Evolutionary conservation across 148 eudicot species (phyloP).

Genomic region (Rhododendron ferrugineum): DNA sequence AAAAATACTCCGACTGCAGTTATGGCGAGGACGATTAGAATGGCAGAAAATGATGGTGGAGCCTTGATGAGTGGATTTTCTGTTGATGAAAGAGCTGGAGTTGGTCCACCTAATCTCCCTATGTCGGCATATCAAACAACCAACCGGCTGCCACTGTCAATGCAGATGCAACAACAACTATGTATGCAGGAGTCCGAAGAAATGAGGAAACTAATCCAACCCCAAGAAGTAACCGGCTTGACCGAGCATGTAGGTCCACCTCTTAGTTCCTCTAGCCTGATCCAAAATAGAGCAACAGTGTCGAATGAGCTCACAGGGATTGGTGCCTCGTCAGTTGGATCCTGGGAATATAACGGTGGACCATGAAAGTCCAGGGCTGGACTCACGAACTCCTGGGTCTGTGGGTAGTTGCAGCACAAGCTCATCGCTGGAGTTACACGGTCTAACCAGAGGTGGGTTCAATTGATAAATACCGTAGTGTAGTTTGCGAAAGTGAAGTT

Average conservation of each 20-base stretch:
- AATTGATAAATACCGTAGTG: neutral
- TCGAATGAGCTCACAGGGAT: neutral
- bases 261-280: neutral
- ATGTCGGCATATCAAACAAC: neutral
- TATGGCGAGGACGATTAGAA: neutral
- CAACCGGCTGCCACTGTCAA: neutral
- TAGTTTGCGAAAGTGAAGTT: neutral
- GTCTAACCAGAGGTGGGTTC: neutral
- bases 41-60: slow-evolving; percentile 4
- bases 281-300: neutral
- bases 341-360: neutral
- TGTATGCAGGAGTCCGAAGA: neutral
- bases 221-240: neutral
- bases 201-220: neutral
- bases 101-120: neutral
- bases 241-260: slow-evolving; percentile 4
- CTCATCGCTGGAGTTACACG: neutral
- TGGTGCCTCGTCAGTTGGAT: neutral
- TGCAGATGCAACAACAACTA: neutral
- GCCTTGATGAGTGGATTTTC: slow-evolving; percentile 7
- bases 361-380: neutral
- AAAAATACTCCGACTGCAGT: neutral
- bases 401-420: neutral
- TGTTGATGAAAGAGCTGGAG: neutral
- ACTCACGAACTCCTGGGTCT: neutral